Evolutionary conservation across 2,329 filamentous ascomycete genomes (phyloP), one percentile per base, ranked within the genome.

Genomic region (Onygenales sp.): DNA sequence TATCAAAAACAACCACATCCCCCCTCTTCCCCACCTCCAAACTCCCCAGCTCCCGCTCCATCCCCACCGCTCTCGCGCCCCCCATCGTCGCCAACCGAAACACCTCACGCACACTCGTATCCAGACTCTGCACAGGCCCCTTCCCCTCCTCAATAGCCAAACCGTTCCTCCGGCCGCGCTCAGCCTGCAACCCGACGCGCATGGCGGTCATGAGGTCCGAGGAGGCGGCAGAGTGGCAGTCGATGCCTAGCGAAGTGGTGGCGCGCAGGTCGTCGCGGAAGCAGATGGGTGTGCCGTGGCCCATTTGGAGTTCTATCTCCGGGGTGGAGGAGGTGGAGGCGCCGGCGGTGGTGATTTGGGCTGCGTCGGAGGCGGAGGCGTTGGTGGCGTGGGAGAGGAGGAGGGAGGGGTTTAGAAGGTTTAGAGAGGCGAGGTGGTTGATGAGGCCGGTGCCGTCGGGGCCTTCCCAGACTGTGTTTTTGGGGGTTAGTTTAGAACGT

Each of bases 261-360:
- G 52, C 42, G 1, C 53, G 50, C n/a, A 60, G 56, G 10, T 56
- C 60, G 1, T 59, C 51, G 13, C 58, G 57, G 32, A 67, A 64
- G 7, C 57, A 59, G 43, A 66, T 57, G 21, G 60, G 58, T 11
- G 61, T 51, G 6, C 64, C 64, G 47, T 62, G 61, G 3, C 58
- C 63, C 65, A 68, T 68, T 44, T 66, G 63, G 13, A 65, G 46
- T 46, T 67, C 65, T 10, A 64, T 65, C 33, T 63, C 60, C 3
- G 65, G 64, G 2, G 64, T 67, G 10, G 59, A 57, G 7, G 64
- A 64, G 39, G 66, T 54, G 36, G 56, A 61, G 0, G 59, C 54
- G 2, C 56, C 53, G 2, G 52, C 52, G 13, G 60, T 31, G 5
- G 53, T 53, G 13, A 67, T 54, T 5, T 59, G 57, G 8, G 59